Conservation (phyloP, 495 filamentous ascomycete genomes). For the Xylaria palmicola region DNA sequence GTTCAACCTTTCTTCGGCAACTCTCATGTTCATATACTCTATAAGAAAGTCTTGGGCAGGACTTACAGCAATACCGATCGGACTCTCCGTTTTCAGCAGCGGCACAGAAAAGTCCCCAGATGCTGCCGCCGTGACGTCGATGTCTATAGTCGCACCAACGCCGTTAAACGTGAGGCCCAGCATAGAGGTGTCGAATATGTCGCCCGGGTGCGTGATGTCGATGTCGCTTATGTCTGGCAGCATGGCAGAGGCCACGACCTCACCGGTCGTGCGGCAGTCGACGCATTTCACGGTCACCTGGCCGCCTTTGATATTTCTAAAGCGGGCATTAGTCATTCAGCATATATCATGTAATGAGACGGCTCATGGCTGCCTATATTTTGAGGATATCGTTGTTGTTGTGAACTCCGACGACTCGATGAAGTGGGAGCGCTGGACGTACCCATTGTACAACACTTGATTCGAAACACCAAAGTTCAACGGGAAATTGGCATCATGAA, state of each 20-base stretch:
- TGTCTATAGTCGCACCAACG: conserved; percentile 22
- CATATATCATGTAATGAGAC: neutral
- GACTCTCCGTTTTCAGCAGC: conserved; percentile 19
- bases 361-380: too few species aligned
- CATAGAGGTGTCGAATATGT: conserved; percentile 25
- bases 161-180: conserved; percentile 25
- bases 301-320: neutral
- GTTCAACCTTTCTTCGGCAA: neutral
- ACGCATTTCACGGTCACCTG: conserved; percentile 12
- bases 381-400: neutral
- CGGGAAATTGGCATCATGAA: conserved; percentile 18
- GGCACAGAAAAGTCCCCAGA: conserved; percentile 22
- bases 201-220: conserved; percentile 15
- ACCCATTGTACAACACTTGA: conserved; percentile 23
- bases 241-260: conserved; percentile 20
- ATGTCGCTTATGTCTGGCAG: conserved; percentile 25
- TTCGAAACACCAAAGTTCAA: conserved; percentile 20
- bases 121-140: conserved; percentile 12
- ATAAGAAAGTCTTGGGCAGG: neutral
- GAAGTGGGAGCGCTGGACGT: neutral
- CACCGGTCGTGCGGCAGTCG: conserved; percentile 25
- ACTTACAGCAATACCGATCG: conserved; percentile 26
- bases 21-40: too few species aligned
- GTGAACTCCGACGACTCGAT: neutral
- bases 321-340: neutral